Conservation (phyloP, 495 filamentous ascomycete species). For the Daldinia bambusicola region DNA sequence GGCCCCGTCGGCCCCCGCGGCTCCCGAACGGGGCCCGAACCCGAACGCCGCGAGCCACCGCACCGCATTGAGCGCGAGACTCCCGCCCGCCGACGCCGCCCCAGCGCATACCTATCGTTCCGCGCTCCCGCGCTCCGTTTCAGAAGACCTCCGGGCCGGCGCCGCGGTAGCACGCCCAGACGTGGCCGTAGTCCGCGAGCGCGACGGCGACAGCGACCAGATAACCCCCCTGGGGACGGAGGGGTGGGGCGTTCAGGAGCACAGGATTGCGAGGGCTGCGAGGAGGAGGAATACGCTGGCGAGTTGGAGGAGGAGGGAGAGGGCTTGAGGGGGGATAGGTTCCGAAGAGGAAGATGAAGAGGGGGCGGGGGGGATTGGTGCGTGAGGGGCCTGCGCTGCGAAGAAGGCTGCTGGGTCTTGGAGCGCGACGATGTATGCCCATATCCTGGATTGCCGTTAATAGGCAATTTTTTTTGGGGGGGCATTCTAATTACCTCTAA, state of each 20-base stretch:
- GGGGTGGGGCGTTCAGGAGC: constrained; percentile 63
- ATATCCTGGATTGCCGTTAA: constrained; percentile 47
- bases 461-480: too few species aligned
- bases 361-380: constrained; percentile 56
- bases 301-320: constrained; percentile 66
- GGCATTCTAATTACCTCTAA: too few species aligned
- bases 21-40: constrained; percentile 62
- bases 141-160: constrained; percentile 62
- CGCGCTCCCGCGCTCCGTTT: too few species aligned
- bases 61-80: constrained; percentile 61
- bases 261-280: constrained; percentile 60
- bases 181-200: constrained; percentile 70
- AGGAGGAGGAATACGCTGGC: constrained; percentile 68
- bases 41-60: constrained; percentile 65
- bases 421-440: constrained; percentile 57
- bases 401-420: constrained; percentile 61
- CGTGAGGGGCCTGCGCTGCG: constrained; percentile 59
- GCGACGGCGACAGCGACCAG: constrained; percentile 64
- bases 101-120: constrained; percentile 70
- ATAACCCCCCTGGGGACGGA: constrained; percentile 64
- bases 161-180: constrained; percentile 64
- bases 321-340: constrained; percentile 53
- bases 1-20: constrained; percentile 46
- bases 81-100: constrained; percentile 69
- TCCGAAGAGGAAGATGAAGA: constrained; percentile 36